Base-by-base conservation (phyloP, 2,329 filamentous ascomycete genomes). In the Epichloe amarillans region DNA sequence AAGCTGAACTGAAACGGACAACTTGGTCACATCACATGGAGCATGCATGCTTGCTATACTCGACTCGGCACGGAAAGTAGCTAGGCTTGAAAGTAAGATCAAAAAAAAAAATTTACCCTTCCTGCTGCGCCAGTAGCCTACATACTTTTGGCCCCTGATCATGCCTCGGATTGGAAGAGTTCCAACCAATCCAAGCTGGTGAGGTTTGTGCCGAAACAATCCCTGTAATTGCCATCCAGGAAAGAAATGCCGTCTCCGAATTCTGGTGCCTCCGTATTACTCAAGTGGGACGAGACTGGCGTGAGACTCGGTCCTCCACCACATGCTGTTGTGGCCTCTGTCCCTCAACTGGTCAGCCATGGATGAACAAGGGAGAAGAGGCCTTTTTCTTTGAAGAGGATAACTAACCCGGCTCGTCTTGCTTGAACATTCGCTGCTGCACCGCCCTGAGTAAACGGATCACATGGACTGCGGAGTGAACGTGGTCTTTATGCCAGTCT, bases 381-480 rank as follows among this genome's bases (percentile, higher is more conserved):
- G 30, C 10, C 1, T 23, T 23, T 23, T 23, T 2, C 3, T 44
- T 33, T 0, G 11, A 23, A 37, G 12, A 33, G 21, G 4, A 21
- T 23, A 36, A 15, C 48, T 12, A 7, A 50, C 48, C 48, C 6
- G 42, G 21, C 5, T 46, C 14, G 10, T 45, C 30, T 23, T 21
- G 23, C 17, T 50, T 50, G 8, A 50, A 50, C 23, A 45, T 50
- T 7, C 48, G 48, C 21, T 50, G 48, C 17, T 50, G 48, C 36
- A 45, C 41, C 11, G 42, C 36, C 23, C 30, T 38, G 3, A 50
- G 42, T 38, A 43, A 43, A 14, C 42, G 42, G 4, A 38, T 46
- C 2, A 46, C 48, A 4, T 50, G 48, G 35, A n/a, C 26, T 17
- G 48, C 48, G 4, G 48, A 50, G 11, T 33, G 10, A 17, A 50